Percentiles rank a stretch among this genome's conserved stretches.
These are phyloP conservation scores for Rhododendron williamsianum DNA, from an alignment of 148 eudicot genomes.

Conservation along the genomic window DNA sequence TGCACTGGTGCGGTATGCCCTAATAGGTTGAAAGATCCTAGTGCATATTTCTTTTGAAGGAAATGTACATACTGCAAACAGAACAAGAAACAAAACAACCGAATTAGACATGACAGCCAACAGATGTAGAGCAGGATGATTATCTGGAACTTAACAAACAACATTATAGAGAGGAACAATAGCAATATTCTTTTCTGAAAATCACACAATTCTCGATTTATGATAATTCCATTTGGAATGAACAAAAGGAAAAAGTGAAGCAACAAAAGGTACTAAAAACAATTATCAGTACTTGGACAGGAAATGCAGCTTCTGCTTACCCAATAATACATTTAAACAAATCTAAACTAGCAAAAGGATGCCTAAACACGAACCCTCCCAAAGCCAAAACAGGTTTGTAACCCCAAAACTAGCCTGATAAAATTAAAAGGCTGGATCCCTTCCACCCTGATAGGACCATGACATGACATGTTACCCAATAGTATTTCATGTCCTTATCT, in stretches of 20 bases:
- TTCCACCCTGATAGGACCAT: background rate
- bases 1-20: conserved; percentile 81
- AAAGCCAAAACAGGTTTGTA: background rate
- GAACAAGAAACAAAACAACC: conserved; percentile 9
- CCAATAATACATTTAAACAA: background rate
- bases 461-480: background rate
- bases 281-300: background rate
- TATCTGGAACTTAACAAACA: background rate
- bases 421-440: background rate
- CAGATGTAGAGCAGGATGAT: background rate
- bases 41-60: conserved; percentile 70
- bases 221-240: background rate
- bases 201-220: background rate
- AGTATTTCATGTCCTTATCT: background rate
- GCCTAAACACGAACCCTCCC: background rate
- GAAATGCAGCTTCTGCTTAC: background rate
- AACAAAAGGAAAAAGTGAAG: background rate
- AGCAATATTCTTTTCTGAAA: background rate
- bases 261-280: background rate
- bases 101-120: background rate
- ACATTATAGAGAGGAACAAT: background rate
- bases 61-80: conserved; percentile 59
- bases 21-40: conserved; percentile 63
- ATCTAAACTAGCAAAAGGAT: background rate
- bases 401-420: background rate